Conservation (phyloP, 176 grass and related monocot species). For the Bonia amplexicaulis region DNA sequence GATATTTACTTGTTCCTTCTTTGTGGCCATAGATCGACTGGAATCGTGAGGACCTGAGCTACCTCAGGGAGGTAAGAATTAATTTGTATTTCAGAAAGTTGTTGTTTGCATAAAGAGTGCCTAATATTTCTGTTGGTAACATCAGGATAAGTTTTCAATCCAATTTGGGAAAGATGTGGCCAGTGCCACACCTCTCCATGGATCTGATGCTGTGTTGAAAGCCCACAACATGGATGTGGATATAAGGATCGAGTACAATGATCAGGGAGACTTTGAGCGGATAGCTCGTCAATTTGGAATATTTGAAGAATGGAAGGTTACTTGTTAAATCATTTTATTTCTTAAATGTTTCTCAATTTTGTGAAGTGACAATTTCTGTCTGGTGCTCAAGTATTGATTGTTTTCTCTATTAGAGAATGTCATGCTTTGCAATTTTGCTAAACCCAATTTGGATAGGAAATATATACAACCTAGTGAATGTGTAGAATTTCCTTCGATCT, state of each 20-base stretch:
- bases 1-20: constrained; percentile 26
- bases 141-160: constrained; percentile 60
- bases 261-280: constrained; percentile 77
- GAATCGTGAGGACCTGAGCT: constrained; percentile 80
- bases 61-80: constrained; percentile 72
- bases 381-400: not conserved
- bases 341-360: not conserved
- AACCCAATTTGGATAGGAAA: not conserved
- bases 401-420: not conserved
- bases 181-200: constrained; percentile 61
- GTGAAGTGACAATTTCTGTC: not conserved
- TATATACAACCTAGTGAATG: not conserved
- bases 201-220: constrained; percentile 61
- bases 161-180: constrained; percentile 69
- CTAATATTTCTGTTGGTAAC: constrained; percentile 22
- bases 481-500: constrained; percentile 15
- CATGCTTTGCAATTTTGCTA: not conserved
- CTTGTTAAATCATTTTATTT: constrained; percentile 11
- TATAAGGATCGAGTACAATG: constrained; percentile 72
- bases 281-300: constrained; percentile 93
- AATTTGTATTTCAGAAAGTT: constrained; percentile 4
- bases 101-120: not conserved
- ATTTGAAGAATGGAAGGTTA: constrained; percentile 99
- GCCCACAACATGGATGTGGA: constrained; percentile 60
- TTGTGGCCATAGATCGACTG: constrained; percentile 69